Conservation (phyloP, 2,329 filamentous ascomycete genomes). For the Amauroascus verrucosus region DNA sequence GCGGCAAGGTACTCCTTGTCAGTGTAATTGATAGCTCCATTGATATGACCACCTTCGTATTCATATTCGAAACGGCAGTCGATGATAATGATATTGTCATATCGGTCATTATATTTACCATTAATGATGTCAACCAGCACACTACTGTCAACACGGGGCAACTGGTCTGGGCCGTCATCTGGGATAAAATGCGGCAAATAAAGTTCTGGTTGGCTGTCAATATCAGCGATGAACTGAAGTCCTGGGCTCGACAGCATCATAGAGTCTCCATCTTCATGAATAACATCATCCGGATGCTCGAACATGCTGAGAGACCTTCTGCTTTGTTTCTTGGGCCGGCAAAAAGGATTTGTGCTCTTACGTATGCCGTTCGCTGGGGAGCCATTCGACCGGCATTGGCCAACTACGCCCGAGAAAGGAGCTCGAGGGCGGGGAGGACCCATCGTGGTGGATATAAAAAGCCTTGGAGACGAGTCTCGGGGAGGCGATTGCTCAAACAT, state of each 20-base stretch:
- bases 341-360: slow-evolving; percentile 60
- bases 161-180: slow-evolving; percentile 69
- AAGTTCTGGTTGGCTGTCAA: slow-evolving; percentile 64
- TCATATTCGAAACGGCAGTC: slow-evolving; percentile 99
- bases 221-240: slow-evolving; percentile 68
- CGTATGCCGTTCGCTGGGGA: slow-evolving; percentile 62
- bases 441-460: slow-evolving; percentile 46
- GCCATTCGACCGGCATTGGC: slow-evolving; percentile 51
- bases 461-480: slow-evolving; percentile 53
- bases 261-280: slow-evolving; percentile 60
- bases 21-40: slow-evolving; percentile 89
- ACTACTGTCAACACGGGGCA: slow-evolving; percentile 73
- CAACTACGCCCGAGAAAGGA: slow-evolving; percentile 52
- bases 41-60: slow-evolving; percentile 91
- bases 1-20: slow-evolving; percentile 79
- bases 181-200: slow-evolving; percentile 74
- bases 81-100: slow-evolving; percentile 74
- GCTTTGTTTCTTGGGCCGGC: slow-evolving; percentile 75
- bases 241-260: slow-evolving; percentile 45
- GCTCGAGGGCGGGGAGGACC: slow-evolving; percentile 54
- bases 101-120: slow-evolving; percentile 65
- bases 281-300: slow-evolving; percentile 77
- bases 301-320: slow-evolving; percentile 96
- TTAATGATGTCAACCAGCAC: slow-evolving; percentile 82
- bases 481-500: slow-evolving; percentile 68